Base-by-base conservation (phyloP, 164 flowering plant genomes). In the Euptelea pleiosperma region DNA sequence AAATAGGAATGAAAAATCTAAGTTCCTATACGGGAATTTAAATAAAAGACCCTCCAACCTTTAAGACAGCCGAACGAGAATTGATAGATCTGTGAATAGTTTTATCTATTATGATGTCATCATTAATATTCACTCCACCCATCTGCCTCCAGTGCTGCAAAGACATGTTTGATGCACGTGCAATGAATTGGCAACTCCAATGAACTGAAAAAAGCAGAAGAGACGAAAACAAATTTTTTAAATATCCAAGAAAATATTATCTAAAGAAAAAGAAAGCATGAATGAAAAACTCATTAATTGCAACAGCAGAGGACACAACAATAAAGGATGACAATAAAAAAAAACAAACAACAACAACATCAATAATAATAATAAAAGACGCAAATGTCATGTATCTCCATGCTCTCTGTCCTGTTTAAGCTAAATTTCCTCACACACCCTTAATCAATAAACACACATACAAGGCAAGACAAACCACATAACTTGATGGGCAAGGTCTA, bases 151-250 rank as follows among this genome's bases (percentile, higher is more conserved):
- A 93, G 57, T 84, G 95, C 42, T 64, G 75, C 71, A 90, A 52
- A 45, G 97, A 88, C 31, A 66, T 59, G 61, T 93, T 90, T 64
- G 97, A 86, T 67, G 89, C 80, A 62, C 85, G 95, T 21, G 92
- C 92, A 52, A 88, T 77, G 55, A 77, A 83, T 61, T 93, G 97
- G 74, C 99, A 93, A 71, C 84, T 93, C 97, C 97, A 91, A 45
- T 73, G 76, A 71, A 90, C 99, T 93, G 76, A 18, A 62, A 49
- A 49, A 18, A 50, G 28, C n/a, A 61, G 22, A 41, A 22, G 50
- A 34, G 26, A 18, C 9, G 28, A 8, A 60, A 42, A 47, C 11
- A 25, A 6, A n/a, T 33, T 33, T 8, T 49, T 18, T 10, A 14
- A 7, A 21, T n/a, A n/a, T n/a, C n/a, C n/a, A n/a, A n/a, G n/a